Conservation (phyloP, 805 yeast species). For the Kluyveromyces siamensis region DNA sequence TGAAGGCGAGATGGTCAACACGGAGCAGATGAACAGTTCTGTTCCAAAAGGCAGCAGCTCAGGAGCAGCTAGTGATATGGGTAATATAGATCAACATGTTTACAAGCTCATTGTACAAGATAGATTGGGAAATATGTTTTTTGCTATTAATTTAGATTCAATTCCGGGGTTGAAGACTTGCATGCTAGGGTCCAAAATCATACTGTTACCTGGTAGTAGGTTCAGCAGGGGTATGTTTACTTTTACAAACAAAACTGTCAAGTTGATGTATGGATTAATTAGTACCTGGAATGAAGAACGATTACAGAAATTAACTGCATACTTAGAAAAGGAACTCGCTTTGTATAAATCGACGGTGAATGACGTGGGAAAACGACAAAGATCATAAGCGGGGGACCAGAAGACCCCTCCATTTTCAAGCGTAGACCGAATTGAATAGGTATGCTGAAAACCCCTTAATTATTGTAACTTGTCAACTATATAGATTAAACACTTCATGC, state of each 20-base stretch:
- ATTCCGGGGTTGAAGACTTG: constrained; percentile 40
- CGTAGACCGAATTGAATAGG: background rate
- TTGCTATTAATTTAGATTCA: constrained; percentile 50
- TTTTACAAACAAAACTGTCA: constrained; percentile 20
- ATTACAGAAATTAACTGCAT: background rate
- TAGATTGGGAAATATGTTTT: constrained; percentile 38
- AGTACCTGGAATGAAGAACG: constrained; percentile 32
- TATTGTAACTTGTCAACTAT: background rate
- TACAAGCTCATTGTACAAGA: constrained; percentile 56
- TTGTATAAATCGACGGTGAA: background rate
- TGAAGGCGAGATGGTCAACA: background rate
- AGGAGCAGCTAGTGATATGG: background rate
- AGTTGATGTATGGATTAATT: constrained; percentile 33
- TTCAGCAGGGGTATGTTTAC: constrained; percentile 39
- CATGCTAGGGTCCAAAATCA: constrained; percentile 51
- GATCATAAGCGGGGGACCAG: background rate
- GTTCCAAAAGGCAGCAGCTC: background rate
- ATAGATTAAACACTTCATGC: too few relatives aligned
- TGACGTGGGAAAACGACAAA: background rate
- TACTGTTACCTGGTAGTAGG: constrained; percentile 39
- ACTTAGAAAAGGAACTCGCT: background rate
- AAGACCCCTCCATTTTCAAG: background rate
- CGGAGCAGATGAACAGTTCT: background rate
- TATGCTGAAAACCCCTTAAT: background rate
- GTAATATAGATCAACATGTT: constrained; percentile 10